Conservation (phyloP, 106 monocot species). For the Posidonia australis region DNA sequence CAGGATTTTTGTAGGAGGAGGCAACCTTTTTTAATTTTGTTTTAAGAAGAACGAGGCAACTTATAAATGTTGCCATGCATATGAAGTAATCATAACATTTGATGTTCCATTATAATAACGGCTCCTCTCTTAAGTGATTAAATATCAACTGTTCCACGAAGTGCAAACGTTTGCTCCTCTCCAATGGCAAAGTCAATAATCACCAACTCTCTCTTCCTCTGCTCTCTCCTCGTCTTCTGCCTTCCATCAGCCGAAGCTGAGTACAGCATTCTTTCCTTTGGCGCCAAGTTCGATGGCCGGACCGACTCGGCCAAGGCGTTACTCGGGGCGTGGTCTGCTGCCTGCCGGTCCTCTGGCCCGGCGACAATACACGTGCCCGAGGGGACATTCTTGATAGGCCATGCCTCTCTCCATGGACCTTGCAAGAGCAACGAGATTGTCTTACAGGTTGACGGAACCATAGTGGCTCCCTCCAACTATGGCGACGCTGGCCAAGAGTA, state of each 20-base stretch:
- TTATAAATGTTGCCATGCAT: no score
- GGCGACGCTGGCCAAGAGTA: background rate
- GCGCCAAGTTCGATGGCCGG: background rate
- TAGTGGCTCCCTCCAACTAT: conserved; percentile 2
- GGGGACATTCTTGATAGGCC: background rate
- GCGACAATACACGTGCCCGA: conserved; percentile 1
- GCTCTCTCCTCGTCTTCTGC: background rate
- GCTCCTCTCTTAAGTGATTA: no score
- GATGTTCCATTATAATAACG: no score
- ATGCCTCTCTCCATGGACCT: background rate
- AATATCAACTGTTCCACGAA: no score
- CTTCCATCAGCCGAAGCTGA: background rate
- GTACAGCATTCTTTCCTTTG: background rate
- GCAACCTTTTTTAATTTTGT: no score
- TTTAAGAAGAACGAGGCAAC: no score
- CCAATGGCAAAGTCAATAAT: background rate
- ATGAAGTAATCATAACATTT: no score
- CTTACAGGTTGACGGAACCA: conserved; percentile 1
- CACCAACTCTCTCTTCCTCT: background rate
- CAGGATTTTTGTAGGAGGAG: no score
- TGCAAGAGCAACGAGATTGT: background rate
- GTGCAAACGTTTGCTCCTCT: background rate
- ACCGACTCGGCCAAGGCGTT: conserved; percentile 3
- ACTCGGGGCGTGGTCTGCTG: conserved; percentile 4
- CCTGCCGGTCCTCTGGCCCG: background rate